phyloP scores from a whole-genome alignment of 2,329 filamentous ascomycete species.

The Pseudonectria buxi region DNA sequence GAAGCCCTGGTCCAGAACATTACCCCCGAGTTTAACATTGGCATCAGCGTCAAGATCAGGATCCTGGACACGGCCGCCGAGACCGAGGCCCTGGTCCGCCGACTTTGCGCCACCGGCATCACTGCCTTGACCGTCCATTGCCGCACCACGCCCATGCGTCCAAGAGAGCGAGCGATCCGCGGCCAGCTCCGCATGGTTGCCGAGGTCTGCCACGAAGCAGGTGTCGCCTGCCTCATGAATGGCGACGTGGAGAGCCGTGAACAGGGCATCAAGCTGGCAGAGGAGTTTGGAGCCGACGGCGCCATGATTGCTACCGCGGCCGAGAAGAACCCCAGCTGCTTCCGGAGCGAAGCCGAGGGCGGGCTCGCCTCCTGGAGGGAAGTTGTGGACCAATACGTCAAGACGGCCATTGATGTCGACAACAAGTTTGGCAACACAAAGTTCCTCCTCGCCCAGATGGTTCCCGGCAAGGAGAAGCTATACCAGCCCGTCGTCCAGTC shows the following conservation, averaged over 20 bases:
- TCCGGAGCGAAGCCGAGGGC: slow-evolving; percentile 62
- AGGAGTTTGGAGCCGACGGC: slow-evolving; percentile 80
- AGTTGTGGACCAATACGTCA: slow-evolving; percentile 70
- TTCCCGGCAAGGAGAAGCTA: slow-evolving; percentile 67
- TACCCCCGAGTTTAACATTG: slow-evolving; percentile 71
- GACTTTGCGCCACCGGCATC: slow-evolving; percentile 81
- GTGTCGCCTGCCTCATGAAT: slow-evolving; percentile 92
- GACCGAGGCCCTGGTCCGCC: slow-evolving; percentile 70
- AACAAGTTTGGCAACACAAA: slow-evolving; percentile 94
- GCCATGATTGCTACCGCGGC: slow-evolving; percentile 96
- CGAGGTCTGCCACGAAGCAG: slow-evolving; percentile 70
- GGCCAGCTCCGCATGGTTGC: slow-evolving; percentile 81
- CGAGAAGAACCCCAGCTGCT: slow-evolving; percentile 86
- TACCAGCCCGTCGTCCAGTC: slow-evolving; percentile 56
- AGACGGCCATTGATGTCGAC: slow-evolving; percentile 64
- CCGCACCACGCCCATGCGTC: slow-evolving; percentile 92
- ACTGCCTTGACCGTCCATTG: slow-evolving; percentile 91
- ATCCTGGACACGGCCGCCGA: slow-evolving; percentile 69
- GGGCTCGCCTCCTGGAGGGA: slow-evolving; percentile 69
- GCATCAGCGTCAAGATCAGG: slow-evolving; percentile 95
- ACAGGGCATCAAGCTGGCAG: slow-evolving; percentile 62
- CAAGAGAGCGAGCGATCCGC: slow-evolving; percentile 78
- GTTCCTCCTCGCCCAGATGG: slow-evolving; percentile 76
- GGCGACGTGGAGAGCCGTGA: slow-evolving; percentile 77
- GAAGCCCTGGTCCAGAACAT: slow-evolving; percentile 75